Conservation (phyloP, 331 rosid genomes). For the Pyrus hybrid region DNA sequence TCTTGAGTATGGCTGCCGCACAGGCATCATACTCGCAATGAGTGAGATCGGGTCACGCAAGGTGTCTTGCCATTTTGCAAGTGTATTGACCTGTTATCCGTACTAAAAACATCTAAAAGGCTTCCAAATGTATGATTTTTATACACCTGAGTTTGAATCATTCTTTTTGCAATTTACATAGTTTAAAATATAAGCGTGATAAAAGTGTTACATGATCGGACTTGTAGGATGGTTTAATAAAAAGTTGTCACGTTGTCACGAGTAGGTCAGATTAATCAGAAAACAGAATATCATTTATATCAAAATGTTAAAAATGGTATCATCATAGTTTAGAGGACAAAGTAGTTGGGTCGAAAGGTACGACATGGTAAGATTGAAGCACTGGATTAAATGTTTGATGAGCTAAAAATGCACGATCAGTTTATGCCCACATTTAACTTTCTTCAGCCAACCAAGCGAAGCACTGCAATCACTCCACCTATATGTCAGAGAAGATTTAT, state of each 20-base stretch:
- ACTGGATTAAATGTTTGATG: slow-evolving; percentile 8
- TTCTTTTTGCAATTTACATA: no score
- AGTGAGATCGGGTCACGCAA: no score
- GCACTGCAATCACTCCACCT: neutral
- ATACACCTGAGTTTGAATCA: rapidly evolving
- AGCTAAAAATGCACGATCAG: neutral
- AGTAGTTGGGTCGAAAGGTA: slow-evolving; percentile 14
- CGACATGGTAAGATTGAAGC: neutral
- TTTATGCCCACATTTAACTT: neutral
- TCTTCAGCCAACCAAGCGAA: slow-evolving; percentile 8
- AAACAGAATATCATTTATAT: neutral
- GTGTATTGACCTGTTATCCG: neutral
- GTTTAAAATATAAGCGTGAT: no score
- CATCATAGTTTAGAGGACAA: neutral
- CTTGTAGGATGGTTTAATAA: no score
- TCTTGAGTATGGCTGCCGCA: no score
- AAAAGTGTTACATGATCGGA: no score
- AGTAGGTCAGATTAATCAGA: no score
- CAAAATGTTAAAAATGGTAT: neutral
- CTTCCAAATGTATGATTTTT: rapidly evolving
- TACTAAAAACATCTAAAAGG: no score
- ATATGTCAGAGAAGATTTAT: neutral
- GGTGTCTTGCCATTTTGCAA: no score
- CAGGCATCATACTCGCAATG: no score
- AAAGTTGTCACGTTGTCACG: no score